phyloP scores from a whole-genome alignment of 2,329 filamentous ascomycete genomes.

The Cercospora beticola region DNA sequence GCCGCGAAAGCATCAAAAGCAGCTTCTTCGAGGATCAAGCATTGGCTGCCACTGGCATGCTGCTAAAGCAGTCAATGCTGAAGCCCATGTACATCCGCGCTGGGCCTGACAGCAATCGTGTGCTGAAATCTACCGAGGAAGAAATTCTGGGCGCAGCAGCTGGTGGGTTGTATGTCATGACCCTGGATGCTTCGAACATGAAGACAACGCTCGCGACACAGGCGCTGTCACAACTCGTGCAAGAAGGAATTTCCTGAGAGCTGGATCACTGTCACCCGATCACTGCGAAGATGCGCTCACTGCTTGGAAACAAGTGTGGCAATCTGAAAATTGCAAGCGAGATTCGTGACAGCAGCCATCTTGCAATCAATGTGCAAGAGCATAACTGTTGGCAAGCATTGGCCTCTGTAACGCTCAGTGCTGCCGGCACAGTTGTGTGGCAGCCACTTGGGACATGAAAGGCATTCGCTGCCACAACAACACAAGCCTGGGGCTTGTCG shows the following conservation, averaged over 20 bases:
- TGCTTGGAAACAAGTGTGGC: neutral
- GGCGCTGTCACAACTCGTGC: neutral
- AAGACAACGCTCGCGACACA: neutral
- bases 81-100: constrained; percentile 3
- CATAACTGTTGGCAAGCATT: neutral
- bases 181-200: neutral
- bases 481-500: neutral
- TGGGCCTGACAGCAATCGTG: neutral
- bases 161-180: neutral
- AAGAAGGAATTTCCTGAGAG: neutral
- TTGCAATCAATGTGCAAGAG: neutral
- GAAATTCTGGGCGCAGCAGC: constrained; percentile 1
- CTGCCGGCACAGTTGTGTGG: neutral
- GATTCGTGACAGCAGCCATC: neutral
- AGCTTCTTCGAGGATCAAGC: neutral
- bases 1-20: neutral
- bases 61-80: neutral
- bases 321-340: neutral
- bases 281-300: neutral
- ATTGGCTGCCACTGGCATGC: constrained; percentile 1
- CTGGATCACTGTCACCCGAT: neutral
- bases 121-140: neutral
- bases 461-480: neutral
- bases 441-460: neutral
- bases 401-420: neutral